Base-by-base conservation (phyloP, 1,284 basidiomycete species). In the Moesziomyces antarcticus region DNA sequence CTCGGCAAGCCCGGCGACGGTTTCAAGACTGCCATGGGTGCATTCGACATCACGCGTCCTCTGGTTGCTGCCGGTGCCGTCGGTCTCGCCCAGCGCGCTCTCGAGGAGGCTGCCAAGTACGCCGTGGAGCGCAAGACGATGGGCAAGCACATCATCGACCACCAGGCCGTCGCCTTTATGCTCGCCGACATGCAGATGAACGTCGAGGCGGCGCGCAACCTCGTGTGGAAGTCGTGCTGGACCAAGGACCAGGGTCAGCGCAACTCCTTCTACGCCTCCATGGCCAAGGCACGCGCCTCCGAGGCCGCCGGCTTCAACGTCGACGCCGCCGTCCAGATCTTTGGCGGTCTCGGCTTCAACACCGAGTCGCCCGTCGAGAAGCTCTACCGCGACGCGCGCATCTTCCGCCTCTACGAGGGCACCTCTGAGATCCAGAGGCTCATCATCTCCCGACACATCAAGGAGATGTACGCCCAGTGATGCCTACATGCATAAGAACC, bases 131-230 rank as follows among this genome's bases (percentile, higher is more conserved):
- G 87, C 57, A 85, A 87, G 85, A 88, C 88, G 8, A 88, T 88
- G 86, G 88, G 88, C 24, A 85, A 85, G 56, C 80, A 85, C 3
- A 88, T 88, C 78, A 88, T 88, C 64, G 84, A 88, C 64, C 88
- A 88, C 78, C 87, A 88, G 73, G 87, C 86, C 25, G 85, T 88
- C 25, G 86, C 86, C 8, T 87, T 87, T 80, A 86, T 88, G 84
- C 84, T 88, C 6, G 87, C 87, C 16, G 88, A 88, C 69, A 88
- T 88, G 88, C 87, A 88, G 9, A 87, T 88, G 79, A 72, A 66
- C 55, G 86, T 85, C 25, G 87, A 88, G 77, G 84, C 85, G 2
- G 83, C 86, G 1, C 81, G 87, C 13, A 85, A 83, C 45, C 81
- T 88, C 49, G 87, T 88, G 13, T 88, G 86, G 87, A 86, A 86